These are phyloP conservation scores for Graphium sp. DNA, from an alignment of 2,329 filamentous ascomycete species.

Conservation along the genomic window DNA sequence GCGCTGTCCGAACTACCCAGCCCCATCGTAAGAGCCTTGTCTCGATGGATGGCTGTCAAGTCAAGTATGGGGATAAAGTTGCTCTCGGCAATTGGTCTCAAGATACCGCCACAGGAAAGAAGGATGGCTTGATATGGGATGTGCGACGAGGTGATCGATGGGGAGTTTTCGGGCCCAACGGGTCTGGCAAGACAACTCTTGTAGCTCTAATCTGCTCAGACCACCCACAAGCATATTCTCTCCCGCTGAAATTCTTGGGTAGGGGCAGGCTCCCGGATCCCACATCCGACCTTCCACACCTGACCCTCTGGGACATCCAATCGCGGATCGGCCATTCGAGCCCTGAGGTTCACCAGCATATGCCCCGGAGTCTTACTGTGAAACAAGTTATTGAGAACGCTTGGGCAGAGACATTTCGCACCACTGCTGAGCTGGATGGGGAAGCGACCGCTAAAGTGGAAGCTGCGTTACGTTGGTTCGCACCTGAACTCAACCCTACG, in stretches of 20 bases:
- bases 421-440: conserved; percentile 45
- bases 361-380: conserved; percentile 61
- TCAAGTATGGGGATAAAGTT: conserved; percentile 62
- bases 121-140: conserved; percentile 62
- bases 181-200: conserved; percentile 88
- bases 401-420: conserved; percentile 76
- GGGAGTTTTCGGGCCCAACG: conserved; percentile 88
- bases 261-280: conserved; percentile 60
- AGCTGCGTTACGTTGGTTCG: conserved; percentile 60
- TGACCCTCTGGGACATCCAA: conserved; percentile 89
- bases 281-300: conserved; percentile 46
- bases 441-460: conserved; percentile 44
- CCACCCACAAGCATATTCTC: conserved; percentile 84
- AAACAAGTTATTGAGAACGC: conserved; percentile 67
- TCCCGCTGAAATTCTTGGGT: conserved; percentile 76
- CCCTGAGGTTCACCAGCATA: conserved; percentile 86
- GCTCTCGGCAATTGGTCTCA: conserved; percentile 72
- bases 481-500: conserved; percentile 52
- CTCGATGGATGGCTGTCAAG: conserved; percentile 72
- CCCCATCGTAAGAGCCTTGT: conserved; percentile 51
- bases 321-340: conserved; percentile 80
- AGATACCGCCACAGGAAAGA: conserved; percentile 26
- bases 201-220: conserved; percentile 88
- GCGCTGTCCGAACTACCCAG: conserved; percentile 21
- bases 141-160: conserved; percentile 73